Base-by-base conservation (phyloP, 768 basidiomycete species). In the Termitomyces sp. region DNA sequence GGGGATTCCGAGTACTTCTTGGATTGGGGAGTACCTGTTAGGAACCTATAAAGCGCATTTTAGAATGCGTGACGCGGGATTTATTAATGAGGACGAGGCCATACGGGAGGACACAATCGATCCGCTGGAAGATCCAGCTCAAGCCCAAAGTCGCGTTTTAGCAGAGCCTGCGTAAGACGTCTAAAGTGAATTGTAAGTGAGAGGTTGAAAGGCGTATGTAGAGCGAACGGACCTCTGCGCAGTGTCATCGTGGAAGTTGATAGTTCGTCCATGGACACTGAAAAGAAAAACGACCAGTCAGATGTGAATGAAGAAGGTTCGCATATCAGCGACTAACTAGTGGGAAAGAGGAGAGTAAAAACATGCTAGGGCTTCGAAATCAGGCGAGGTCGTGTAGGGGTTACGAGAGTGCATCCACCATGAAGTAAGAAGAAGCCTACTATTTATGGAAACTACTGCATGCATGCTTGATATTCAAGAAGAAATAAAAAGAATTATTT, bases 81-180 rank as follows among this genome's bases (percentile, higher is more conserved):
- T 34, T 1, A 8, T 19, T 21, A 2, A 3, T 5, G 6, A 14
- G 19, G 19, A 12, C 12, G 32, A 32, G n/a, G n/a, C n/a, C 12
- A 14, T 66, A 96, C 94, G 0, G 95, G 90, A 32, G 95, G 95
- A 70, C 95, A 96, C 6, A 97, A 73, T 54, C 95, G 75, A 70
- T 92, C 81, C 2, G 75, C 67, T 2, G 90, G 89, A 12, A 97
- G 70, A 3, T 73, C 62, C 0, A 95, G 63, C 32, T 73, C 72
- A 34, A 96, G 65, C 1, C 75, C 70, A 66, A 94, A 96, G 71
- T 95, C 92, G 29, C 85, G 78, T 59, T 78, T 73, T 31, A 96
- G 77, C 23, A 98, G 76, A 0, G 90, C 90, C 63, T 87, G 78
- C 2, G 95, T 96, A 62, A 97, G 74, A 43, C 83, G 77, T 65